A percentile compares a stretch with the other conserved stretches of the same genome.
Evolutionary conservation across 139 green algal genomes (phyloP).

Genomic region (Eudorina sp.): DNA sequence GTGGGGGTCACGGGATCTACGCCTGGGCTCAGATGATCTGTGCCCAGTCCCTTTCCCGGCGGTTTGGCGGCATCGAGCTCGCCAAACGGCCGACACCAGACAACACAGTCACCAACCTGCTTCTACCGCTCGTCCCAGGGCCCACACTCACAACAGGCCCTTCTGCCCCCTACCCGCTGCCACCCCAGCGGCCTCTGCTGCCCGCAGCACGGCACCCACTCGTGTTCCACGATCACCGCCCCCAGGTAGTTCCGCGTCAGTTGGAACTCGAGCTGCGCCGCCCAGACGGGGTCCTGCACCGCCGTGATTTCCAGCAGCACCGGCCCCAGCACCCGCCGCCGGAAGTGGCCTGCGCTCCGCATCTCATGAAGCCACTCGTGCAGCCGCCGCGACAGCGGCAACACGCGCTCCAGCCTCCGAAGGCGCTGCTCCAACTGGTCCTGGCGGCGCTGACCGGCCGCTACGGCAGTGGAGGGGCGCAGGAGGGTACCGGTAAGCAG

Average conservation of each 20-base stretch:
- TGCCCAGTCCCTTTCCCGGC: no score
- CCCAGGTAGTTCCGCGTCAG: background rate
- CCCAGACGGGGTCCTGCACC: background rate
- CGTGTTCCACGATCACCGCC: background rate
- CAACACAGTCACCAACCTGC: no score
- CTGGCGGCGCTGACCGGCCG: background rate
- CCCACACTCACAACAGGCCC: no score
- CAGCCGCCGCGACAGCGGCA: background rate
- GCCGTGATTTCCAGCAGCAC: conserved; percentile 7
- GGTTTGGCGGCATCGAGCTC: no score
- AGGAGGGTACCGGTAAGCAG: background rate
- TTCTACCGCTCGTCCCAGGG: no score
- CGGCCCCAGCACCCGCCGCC: background rate
- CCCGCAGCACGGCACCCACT: background rate
- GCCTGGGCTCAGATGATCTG: no score
- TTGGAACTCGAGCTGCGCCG: background rate
- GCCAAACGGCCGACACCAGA: no score
- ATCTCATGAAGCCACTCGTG: background rate
- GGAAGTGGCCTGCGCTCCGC: background rate
- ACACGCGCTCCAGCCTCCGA: background rate
- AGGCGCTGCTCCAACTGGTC: conserved; percentile 18
- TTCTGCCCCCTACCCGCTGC: no score
- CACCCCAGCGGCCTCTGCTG: no score
- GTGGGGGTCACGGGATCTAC: no score
- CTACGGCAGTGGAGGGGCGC: background rate